phyloP scores from a whole-genome alignment of 768 basidiomycete genomes.

The Boletus vermiculosoides region DNA sequence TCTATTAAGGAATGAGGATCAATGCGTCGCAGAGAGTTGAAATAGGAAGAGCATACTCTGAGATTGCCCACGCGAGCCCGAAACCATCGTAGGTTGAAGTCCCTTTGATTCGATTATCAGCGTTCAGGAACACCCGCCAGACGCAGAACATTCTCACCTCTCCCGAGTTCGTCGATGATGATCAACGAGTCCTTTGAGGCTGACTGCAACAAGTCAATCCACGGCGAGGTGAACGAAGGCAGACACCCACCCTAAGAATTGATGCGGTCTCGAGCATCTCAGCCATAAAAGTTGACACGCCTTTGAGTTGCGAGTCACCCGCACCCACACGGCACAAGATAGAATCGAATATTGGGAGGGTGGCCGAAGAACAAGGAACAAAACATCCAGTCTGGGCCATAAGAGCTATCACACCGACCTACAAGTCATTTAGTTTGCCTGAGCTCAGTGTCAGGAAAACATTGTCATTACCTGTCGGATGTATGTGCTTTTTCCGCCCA shows the following conservation, averaged over 20 bases:
- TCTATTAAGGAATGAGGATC: slow-evolving; percentile 40
- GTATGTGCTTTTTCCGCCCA: slow-evolving; percentile 98
- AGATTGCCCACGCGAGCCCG: slow-evolving; percentile 97
- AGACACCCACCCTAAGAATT: slow-evolving; percentile 71
- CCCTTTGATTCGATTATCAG: slow-evolving; percentile 43
- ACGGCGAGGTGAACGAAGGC: not conserved
- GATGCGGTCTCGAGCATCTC: slow-evolving; percentile 99
- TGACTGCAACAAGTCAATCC: slow-evolving; percentile 47
- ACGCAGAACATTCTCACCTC: slow-evolving; percentile 48
- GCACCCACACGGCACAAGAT: slow-evolving; percentile 95
- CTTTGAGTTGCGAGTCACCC: slow-evolving; percentile 96
- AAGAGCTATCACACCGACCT: slow-evolving; percentile 92
- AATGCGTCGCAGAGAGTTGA: not conserved
- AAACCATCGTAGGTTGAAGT: slow-evolving; percentile 98
- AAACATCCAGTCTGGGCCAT: slow-evolving; percentile 97
- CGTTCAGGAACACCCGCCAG: not conserved
- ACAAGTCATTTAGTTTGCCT: slow-evolving; percentile 12
- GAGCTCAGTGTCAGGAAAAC: not conserved
- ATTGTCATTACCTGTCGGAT: slow-evolving; percentile 71
- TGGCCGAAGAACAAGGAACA: slow-evolving; percentile 87
- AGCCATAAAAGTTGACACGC: slow-evolving; percentile 98
- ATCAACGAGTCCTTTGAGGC: slow-evolving; percentile 91
- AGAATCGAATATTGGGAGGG: slow-evolving; percentile 91
- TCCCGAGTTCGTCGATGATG: slow-evolving; percentile 95
- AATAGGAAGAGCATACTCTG: slow-evolving; percentile 61